Base-by-base conservation (phyloP, 1,284 basidiomycete species). In the Austroboletus novae-zelandiae region DNA sequence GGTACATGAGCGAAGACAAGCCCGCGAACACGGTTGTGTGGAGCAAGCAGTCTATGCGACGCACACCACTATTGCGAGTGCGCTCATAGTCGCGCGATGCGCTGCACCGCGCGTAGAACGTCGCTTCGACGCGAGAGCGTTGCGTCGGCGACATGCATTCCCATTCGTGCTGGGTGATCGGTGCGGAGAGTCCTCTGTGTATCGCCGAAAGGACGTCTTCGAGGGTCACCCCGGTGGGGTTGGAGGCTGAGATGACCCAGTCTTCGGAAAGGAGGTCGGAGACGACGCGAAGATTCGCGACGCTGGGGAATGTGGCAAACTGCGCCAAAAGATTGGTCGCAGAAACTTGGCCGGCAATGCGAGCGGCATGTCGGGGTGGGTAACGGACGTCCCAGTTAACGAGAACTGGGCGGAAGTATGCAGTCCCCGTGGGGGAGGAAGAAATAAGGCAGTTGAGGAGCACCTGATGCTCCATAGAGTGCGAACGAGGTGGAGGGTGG, bases 321-420 rank as follows among this genome's bases (percentile, higher is more conserved):
- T 73, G 68, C 0, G 61, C 49, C 41, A 79, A 65, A 14, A 76
- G 64, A 32, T 64, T 57, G 14, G 63, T 41, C 7, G 56, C 54
- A 9, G 50, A 34, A n/a, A 34, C 11, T 9, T 46, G 48, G 9
- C 47, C 54, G 6, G 52, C 45, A 2, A 68, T 40, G 66, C 61
- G 47, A 62, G 68, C 44, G 59, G 64, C 32, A 64, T 67, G 46
- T 58, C 58, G 15, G 15, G 77, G 76, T n/a, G 66, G 37, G 49
- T 71, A 61, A 37, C 75, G 73, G 39, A 79, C 40, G 57, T 83
- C 76, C 80, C 80, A 83, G 17, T 72, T 47, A 27, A 81, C 50
- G 6, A 57, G 57, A 20, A 62, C 50, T 18, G 52, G 53, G 25
- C 14, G 48, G 13, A 34, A 43, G 49, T 45, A 10, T 5, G 45